Evolutionary conservation across 2,329 filamentous ascomycete species (phyloP).

Genomic region (Camillea tinctor): DNA sequence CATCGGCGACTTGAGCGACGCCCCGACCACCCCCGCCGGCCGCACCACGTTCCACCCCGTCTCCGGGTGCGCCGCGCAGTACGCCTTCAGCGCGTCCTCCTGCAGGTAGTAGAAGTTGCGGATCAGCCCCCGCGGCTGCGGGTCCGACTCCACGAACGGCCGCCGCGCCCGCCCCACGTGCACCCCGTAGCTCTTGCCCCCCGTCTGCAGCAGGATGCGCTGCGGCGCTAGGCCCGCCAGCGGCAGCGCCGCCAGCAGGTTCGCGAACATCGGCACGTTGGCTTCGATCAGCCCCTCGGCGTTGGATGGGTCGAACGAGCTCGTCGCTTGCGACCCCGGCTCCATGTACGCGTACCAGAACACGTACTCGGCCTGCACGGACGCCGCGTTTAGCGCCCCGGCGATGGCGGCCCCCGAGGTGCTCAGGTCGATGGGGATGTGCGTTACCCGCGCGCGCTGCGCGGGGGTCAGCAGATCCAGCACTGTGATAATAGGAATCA

Average conservation of each 20-base stretch:
- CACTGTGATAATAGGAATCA: too few relatives aligned
- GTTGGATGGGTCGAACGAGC: slow-evolving; percentile 44
- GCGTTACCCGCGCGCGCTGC: too few relatives aligned
- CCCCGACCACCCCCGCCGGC: slow-evolving; percentile 48
- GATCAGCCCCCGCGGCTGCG: slow-evolving; percentile 39
- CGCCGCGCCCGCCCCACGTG: slow-evolving; percentile 44
- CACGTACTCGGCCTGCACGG: slow-evolving; percentile 42
- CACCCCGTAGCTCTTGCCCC: slow-evolving; percentile 52
- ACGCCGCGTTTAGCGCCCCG: slow-evolving; percentile 28
- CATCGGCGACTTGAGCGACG: slow-evolving; percentile 48
- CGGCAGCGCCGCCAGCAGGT: slow-evolving; percentile 46
- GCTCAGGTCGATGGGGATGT: not conserved
- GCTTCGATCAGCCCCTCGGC: slow-evolving; percentile 48
- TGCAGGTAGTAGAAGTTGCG: slow-evolving; percentile 57
- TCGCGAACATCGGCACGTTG: slow-evolving; percentile 31
- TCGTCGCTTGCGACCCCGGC: slow-evolving; percentile 42
- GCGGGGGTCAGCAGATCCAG: not conserved
- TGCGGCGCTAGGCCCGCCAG: slow-evolving; percentile 44
- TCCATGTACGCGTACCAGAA: slow-evolving; percentile 59
- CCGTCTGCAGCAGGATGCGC: slow-evolving; percentile 49
- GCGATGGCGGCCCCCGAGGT: slow-evolving; percentile 30
- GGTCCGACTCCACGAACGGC: slow-evolving; percentile 46
- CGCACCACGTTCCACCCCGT: slow-evolving; percentile 46
- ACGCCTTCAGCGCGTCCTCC: slow-evolving; percentile 47
- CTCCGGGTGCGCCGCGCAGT: slow-evolving; percentile 35